Conservation (phyloP, 1,284 basidiomycete species). For the Ceratobasidium sp. region DNA sequence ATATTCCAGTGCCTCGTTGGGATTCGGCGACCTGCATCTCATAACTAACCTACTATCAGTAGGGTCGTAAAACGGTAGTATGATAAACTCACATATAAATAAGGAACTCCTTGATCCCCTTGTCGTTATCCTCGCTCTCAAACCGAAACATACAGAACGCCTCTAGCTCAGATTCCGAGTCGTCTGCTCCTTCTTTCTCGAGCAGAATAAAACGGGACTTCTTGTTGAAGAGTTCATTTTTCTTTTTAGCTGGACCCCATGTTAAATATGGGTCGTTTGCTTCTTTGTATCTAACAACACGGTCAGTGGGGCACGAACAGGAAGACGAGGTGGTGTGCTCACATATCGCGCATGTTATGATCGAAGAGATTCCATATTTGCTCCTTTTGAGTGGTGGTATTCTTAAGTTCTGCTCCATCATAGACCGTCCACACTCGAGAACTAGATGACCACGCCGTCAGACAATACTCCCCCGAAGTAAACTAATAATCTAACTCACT, state of each 20-base stretch:
- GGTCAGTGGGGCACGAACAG: neutral
- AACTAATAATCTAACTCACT: neutral
- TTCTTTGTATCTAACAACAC: constrained; percentile 10
- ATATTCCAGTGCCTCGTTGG: constrained; percentile 13
- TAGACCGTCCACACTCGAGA: constrained; percentile 23
- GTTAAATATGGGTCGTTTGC: constrained; percentile 29
- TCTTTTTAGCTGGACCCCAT: constrained; percentile 34
- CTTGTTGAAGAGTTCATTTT: constrained; percentile 25
- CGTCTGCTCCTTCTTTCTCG: neutral
- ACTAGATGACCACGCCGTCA: too few species aligned
- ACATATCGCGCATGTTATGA: constrained; percentile 39
- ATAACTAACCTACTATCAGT: constrained; percentile 3
- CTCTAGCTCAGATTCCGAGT: constrained; percentile 11
- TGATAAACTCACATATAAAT: constrained; percentile 30
- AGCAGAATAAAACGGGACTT: constrained; percentile 30
- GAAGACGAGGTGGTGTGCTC: neutral
- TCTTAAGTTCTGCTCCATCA: constrained; percentile 20
- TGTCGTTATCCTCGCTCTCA: constrained; percentile 21
- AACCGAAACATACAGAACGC: constrained; percentile 43
- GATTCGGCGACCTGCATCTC: constrained; percentile 36
- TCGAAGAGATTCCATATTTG: constrained; percentile 38
- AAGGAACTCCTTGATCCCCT: constrained; percentile 22
- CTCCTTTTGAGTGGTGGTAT: constrained; percentile 9
- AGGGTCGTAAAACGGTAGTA: neutral
- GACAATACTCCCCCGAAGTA: too few species aligned